Percentiles rank a stretch among this genome's conserved stretches.
Conservation (phyloP, 495 filamentous ascomycete species). For the Chaetomium fimeti region DNA sequence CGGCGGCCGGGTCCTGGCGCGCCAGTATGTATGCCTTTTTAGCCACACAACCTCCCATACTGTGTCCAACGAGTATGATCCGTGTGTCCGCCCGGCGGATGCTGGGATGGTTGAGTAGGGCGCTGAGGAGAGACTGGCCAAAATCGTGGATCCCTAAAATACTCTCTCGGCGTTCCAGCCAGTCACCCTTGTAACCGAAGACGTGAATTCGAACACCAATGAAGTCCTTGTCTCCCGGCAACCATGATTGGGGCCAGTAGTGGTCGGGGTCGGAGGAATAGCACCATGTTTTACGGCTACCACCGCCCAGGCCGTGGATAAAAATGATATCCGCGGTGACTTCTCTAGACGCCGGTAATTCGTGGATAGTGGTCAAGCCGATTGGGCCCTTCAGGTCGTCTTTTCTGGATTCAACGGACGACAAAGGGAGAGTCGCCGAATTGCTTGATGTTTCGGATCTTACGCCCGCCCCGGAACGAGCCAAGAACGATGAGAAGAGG, state of each 20-base stretch:
- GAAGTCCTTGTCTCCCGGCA: constrained; percentile 33
- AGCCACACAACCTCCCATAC: constrained; percentile 55
- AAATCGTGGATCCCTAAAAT: constrained; percentile 48
- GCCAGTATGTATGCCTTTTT: constrained; percentile 46
- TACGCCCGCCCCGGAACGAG: neutral
- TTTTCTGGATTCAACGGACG: constrained; percentile 1
- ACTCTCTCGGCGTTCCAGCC: constrained; percentile 33
- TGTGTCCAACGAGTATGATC: constrained; percentile 52
- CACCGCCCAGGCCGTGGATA: constrained; percentile 39
- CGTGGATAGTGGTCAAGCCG: constrained; percentile 41
- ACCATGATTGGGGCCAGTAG: constrained; percentile 38
- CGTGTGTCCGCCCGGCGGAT: constrained; percentile 33
- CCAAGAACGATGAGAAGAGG: constrained; percentile 14
- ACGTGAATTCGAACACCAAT: constrained; percentile 30
- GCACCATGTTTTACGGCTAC: constrained; percentile 36
- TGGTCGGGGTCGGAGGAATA: constrained; percentile 26
- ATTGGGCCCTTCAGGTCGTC: constrained; percentile 30
- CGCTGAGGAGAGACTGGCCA: constrained; percentile 42
- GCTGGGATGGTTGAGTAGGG: constrained; percentile 37
- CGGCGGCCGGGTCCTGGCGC: constrained; percentile 29
- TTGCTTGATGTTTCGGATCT: neutral
- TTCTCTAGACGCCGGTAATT: constrained; percentile 27
- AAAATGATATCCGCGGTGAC: constrained; percentile 43
- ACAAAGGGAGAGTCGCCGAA: neutral
- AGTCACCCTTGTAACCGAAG: constrained; percentile 38